Conservation (phyloP, 1,139 yeast genomes). For the Pichia sp. region DNA sequence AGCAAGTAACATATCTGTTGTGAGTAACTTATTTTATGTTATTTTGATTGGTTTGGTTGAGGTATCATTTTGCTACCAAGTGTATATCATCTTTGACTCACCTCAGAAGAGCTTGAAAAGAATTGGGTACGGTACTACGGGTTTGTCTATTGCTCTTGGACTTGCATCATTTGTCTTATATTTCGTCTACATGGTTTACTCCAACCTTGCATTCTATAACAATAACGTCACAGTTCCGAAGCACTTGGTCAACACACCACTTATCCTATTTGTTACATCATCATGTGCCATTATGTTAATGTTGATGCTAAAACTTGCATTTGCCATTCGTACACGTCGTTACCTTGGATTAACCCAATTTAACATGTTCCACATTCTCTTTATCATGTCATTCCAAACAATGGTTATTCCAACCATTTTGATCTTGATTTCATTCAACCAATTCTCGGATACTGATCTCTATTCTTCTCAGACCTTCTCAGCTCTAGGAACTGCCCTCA, state of each 20-base stretch:
- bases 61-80: constrained; percentile 61
- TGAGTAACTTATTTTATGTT: constrained; percentile 53
- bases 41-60: constrained; percentile 55
- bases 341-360: constrained; percentile 75
- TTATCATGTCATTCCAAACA: constrained; percentile 80
- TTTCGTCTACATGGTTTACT: constrained; percentile 37
- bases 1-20: constrained; percentile 42
- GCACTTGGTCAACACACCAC: constrained; percentile 40
- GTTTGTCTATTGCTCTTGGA: constrained; percentile 37
- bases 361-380: constrained; percentile 69
- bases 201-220: constrained; percentile 31
- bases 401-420: constrained; percentile 70
- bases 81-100: constrained; percentile 55
- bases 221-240: constrained; percentile 15
- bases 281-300: constrained; percentile 55
- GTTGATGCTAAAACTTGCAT: constrained; percentile 50
- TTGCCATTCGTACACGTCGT: constrained; percentile 68
- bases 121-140: constrained; percentile 36
- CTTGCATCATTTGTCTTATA: constrained; percentile 47
- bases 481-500: constrained; percentile 25
- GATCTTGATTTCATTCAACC: constrained; percentile 22
- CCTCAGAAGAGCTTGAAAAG: constrained; percentile 33
- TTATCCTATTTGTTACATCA: constrained; percentile 61
- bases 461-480: constrained; percentile 20
- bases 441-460: constrained; percentile 9